These are phyloP conservation scores for Ustilago loliicola DNA, from an alignment of 1,284 basidiomycete species.

Conservation along the genomic window DNA sequence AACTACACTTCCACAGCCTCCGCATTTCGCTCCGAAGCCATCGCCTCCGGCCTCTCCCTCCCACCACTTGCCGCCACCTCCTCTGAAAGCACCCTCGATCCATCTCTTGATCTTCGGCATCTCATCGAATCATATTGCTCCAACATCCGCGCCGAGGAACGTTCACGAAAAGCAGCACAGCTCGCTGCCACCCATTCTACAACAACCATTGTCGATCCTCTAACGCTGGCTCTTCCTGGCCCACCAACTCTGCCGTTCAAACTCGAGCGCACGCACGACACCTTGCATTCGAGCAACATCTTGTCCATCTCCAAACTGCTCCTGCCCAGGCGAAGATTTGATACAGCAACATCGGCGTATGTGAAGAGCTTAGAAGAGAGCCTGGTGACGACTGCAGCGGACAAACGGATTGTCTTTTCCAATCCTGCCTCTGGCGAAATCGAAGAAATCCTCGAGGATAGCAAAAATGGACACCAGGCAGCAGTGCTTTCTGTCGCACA, in stretches of 20 bases:
- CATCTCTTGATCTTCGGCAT: constrained; percentile 36
- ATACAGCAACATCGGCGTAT: constrained; percentile 22
- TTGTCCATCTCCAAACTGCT: constrained; percentile 49
- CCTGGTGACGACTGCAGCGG: constrained; percentile 58
- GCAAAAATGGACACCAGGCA: constrained; percentile 50
- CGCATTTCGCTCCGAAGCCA: constrained; percentile 38
- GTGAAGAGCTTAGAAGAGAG: constrained; percentile 21
- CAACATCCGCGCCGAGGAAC: constrained; percentile 27
- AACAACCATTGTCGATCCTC: constrained; percentile 28
- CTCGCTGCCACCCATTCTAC: constrained; percentile 28
- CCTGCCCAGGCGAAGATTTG: constrained; percentile 43
- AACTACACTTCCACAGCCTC: constrained; percentile 37
- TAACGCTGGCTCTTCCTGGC: constrained; percentile 37
- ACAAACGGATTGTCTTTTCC: constrained; percentile 60
- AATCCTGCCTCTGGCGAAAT: constrained; percentile 55
- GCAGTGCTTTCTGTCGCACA: constrained; percentile 61
- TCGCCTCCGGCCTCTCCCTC: constrained; percentile 17
- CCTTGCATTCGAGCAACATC: constrained; percentile 63
- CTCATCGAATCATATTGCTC: constrained; percentile 53
- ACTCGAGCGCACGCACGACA: constrained; percentile 39
- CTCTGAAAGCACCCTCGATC: background rate
- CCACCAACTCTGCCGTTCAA: constrained; percentile 26
- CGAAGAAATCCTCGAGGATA: constrained; percentile 58
- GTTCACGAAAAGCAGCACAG: constrained; percentile 13
- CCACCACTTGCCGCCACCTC: background rate